phyloP scores from a whole-genome alignment of 441 rosid species.

The Jatropha podagrica region DNA sequence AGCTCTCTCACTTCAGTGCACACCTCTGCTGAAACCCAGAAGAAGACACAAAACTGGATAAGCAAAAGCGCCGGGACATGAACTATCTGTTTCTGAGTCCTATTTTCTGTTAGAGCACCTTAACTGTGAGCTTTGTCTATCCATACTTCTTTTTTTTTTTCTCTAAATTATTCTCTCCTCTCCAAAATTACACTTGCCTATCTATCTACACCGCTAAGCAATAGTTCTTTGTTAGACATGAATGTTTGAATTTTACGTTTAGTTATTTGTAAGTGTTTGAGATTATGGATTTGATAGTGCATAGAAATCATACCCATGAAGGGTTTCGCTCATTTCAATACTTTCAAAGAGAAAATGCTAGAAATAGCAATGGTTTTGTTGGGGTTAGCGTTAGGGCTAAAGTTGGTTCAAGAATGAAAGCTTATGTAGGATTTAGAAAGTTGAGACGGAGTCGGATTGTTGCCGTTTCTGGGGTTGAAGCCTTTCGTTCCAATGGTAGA shows the following conservation, averaged over 20 bases:
- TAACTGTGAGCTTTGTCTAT: neutral
- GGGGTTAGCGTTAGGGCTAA: constrained; percentile 28
- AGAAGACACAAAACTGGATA: constrained; percentile 1
- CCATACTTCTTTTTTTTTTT: neutral
- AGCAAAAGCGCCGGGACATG: neutral
- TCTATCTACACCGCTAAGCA: neutral
- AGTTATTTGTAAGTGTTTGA: neutral
- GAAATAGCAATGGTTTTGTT: constrained; percentile 29
- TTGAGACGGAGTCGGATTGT: constrained; percentile 30
- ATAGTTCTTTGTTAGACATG: neutral
- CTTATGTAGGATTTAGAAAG: constrained; percentile 32
- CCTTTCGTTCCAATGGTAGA: constrained; percentile 45
- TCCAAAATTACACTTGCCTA: neutral
- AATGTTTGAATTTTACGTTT: constrained; percentile 1
- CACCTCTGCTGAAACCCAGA: neutral
- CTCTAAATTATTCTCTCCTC: neutral
- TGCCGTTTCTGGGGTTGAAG: constrained; percentile 46
- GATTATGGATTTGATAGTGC: constrained; percentile 4
- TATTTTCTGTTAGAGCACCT: neutral
- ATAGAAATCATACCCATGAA: constrained; percentile 37
- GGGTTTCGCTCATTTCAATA: constrained; percentile 53
- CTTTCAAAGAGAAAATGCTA: constrained; percentile 32
- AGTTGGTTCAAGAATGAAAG: constrained; percentile 19
- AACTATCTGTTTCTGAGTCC: neutral
- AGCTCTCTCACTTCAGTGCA: neutral